phyloP scores from a whole-genome alignment of 164 flowering plant genomes.

The Umbilicus rupestris region DNA sequence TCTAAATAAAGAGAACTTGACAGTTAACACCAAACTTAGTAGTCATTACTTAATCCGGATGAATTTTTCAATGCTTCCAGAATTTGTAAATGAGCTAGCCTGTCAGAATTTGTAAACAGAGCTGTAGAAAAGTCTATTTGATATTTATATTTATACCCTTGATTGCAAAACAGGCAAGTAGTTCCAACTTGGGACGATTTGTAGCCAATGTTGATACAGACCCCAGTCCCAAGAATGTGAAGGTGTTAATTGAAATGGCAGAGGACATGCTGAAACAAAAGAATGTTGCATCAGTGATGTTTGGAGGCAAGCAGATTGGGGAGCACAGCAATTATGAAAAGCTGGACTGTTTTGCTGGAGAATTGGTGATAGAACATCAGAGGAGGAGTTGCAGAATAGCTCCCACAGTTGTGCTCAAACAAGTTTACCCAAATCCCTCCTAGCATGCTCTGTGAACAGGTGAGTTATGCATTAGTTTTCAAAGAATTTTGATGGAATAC shows the following conservation, averaged over 20 bases:
- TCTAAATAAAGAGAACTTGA: background rate
- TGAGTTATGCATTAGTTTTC: background rate
- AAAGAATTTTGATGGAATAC: background rate
- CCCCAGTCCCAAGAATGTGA: constrained; percentile 52
- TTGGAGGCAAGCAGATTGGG: constrained; percentile 68
- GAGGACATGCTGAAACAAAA: constrained; percentile 88
- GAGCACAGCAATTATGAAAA: constrained; percentile 76
- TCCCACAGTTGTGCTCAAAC: constrained; percentile 98
- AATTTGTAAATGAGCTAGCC: background rate
- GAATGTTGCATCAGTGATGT: constrained; percentile 83
- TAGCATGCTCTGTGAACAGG: constrained; percentile 10
- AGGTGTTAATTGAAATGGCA: constrained; percentile 49
- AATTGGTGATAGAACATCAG: constrained; percentile 82
- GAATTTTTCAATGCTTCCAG: background rate
- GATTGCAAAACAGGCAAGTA: constrained; percentile 53
- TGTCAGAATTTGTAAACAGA: background rate
- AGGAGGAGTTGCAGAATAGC: constrained; percentile 93
- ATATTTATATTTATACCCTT: background rate
- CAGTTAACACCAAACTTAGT: background rate
- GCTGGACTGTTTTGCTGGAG: constrained; percentile 88
- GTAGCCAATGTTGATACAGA: constrained; percentile 58
- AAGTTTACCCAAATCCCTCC: constrained; percentile 35
- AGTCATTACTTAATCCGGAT: background rate
- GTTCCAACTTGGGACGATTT: constrained; percentile 42
- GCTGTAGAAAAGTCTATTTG: background rate